A percentile compares a stretch with the other conserved stretches of the same genome.
These are phyloP conservation scores for Phialocephala sp. DNA, from an alignment of 2,329 filamentous ascomycete species.

Conservation along the genomic window DNA sequence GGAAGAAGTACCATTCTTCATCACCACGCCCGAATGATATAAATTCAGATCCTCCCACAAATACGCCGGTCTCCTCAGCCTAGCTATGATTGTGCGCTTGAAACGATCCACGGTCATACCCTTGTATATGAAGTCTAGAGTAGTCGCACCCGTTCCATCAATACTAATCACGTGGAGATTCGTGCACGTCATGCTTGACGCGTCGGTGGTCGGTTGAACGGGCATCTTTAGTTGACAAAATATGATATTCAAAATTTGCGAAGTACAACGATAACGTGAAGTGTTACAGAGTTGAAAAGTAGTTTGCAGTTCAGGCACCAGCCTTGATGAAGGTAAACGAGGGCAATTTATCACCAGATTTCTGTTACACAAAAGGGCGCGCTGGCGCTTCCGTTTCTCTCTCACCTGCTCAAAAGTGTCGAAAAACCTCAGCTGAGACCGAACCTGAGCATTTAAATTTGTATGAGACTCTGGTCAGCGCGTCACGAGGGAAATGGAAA, in stretches of 20 bases:
- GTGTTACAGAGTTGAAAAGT: no score
- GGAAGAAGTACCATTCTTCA: slow-evolving; percentile 8
- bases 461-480: not conserved
- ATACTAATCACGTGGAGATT: slow-evolving; percentile 3
- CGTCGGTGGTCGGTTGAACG: not conserved
- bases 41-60: slow-evolving; percentile 5
- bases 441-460: not conserved
- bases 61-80: not conserved
- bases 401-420: not conserved
- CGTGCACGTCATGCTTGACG: not conserved
- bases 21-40: slow-evolving; percentile 8
- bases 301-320: no score
- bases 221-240: not conserved
- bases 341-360: not conserved
- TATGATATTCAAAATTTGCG: no score
- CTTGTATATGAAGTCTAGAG: slow-evolving; percentile 3
- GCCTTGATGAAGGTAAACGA: not conserved
- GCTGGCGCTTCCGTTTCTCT: not conserved
- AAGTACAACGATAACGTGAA: no score
- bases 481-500: not conserved
- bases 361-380: not conserved
- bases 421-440: not conserved
- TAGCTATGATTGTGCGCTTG: not conserved
- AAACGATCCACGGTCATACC: slow-evolving; percentile 10
- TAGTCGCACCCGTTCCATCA: not conserved